Evolutionary conservation across 2,329 filamentous ascomycete genomes (phyloP).

Genomic region (Monosporascus sp.): DNA sequence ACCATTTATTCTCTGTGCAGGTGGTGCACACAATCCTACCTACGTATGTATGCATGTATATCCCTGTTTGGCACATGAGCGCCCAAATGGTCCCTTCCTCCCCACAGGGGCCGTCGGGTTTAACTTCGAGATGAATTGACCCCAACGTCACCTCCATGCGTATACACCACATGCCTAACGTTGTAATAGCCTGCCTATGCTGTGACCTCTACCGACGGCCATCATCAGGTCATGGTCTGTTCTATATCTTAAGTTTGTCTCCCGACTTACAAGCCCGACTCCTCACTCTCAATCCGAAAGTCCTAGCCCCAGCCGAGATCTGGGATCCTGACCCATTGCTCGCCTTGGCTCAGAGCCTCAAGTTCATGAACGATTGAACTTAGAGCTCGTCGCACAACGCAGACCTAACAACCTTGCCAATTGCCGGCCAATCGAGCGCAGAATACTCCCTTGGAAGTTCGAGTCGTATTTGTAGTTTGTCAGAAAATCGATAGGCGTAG

Average conservation of each 20-base stretch:
- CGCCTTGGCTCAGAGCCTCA: background rate
- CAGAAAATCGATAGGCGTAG: background rate
- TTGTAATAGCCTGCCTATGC: background rate
- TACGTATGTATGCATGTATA: background rate
- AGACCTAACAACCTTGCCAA: background rate
- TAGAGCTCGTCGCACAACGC: background rate
- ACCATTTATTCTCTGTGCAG: background rate
- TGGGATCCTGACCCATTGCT: background rate
- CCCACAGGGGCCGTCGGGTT: background rate
- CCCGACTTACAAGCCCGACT: background rate
- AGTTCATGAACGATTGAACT: background rate
- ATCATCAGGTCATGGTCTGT: background rate
- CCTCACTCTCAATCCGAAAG: constrained; percentile 1
- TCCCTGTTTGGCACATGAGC: background rate
- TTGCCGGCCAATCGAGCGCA: background rate
- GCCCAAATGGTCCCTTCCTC: background rate
- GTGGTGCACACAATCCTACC: no score
- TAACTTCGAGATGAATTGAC: background rate
- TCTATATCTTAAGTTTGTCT: background rate
- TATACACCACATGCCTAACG: constrained; percentile 6
- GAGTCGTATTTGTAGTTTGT: background rate
- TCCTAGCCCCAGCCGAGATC: background rate
- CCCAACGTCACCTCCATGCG: constrained; percentile 18
- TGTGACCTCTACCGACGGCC: background rate
- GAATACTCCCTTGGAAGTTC: background rate